These are phyloP conservation scores for Tulasnella sp. DNA, from an alignment of 768 basidiomycete species.

Conservation along the genomic window DNA sequence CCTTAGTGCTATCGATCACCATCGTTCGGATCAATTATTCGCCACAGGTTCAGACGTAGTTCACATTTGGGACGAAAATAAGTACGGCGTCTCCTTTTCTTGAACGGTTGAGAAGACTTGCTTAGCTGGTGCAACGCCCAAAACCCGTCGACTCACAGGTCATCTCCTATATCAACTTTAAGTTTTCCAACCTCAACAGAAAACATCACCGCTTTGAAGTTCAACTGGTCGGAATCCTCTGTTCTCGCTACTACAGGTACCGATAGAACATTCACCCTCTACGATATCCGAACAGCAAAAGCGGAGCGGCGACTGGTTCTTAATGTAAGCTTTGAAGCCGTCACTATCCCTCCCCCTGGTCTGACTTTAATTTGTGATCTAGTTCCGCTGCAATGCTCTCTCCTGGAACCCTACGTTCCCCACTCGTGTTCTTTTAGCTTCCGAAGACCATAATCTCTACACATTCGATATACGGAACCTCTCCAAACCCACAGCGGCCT, in stretches of 20 bases:
- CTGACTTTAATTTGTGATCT: background rate
- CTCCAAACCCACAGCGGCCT: constrained; percentile 75
- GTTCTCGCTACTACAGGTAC: constrained; percentile 93
- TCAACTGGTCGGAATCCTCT: constrained; percentile 90
- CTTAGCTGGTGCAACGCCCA: background rate
- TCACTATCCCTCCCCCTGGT: background rate
- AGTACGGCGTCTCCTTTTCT: constrained; percentile 44
- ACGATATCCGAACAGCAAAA: constrained; percentile 94
- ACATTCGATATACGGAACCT: constrained; percentile 93
- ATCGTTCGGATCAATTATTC: constrained; percentile 79
- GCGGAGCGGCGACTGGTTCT: constrained; percentile 87
- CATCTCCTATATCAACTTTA: constrained; percentile 75
- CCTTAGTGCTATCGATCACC: constrained; percentile 84
- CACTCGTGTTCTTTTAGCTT: constrained; percentile 84
- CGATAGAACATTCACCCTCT: constrained; percentile 91
- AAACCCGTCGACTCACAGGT: constrained; percentile 39
- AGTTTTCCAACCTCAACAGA: constrained; percentile 82
- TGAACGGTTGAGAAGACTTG: background rate
- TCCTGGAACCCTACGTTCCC: constrained; percentile 97
- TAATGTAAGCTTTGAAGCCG: constrained; percentile 47
- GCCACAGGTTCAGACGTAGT: constrained; percentile 90
- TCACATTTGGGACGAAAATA: constrained; percentile 97
- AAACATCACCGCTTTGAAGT: constrained; percentile 78
- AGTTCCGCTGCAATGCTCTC: constrained; percentile 85
- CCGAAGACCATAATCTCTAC: constrained; percentile 97